Conservation (phyloP, 202 grass and related monocot genomes). For the Tripidium arundinaceum region DNA sequence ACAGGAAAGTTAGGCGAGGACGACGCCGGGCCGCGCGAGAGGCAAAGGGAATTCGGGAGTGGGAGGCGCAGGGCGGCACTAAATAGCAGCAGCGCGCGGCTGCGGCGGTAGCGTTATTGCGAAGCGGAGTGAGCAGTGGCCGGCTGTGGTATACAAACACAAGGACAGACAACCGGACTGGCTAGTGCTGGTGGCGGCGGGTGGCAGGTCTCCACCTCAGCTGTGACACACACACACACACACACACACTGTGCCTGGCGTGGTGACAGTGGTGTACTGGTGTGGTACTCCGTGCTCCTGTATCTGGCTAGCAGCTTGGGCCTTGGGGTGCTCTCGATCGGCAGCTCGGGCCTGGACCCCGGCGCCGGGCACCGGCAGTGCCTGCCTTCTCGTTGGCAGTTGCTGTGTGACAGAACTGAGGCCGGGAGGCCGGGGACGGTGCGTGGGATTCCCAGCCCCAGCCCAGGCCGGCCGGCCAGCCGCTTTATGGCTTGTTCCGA, state of each 20-base stretch:
- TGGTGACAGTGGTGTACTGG: too few relatives aligned
- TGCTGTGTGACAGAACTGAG: not conserved
- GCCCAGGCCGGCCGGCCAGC: not conserved
- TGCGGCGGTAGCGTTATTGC: conserved; percentile 28
- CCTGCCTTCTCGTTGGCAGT: not conserved
- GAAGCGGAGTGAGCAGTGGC: conserved; percentile 5
- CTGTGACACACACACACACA: not conserved
- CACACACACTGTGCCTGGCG: too few relatives aligned
- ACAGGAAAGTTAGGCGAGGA: too few relatives aligned
- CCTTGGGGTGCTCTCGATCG: not conserved
- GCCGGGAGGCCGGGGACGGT: not conserved
- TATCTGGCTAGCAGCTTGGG: not conserved
- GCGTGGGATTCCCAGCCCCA: not conserved
- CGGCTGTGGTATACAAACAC: not conserved
- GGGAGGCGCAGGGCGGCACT: not conserved
- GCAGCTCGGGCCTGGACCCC: not conserved
- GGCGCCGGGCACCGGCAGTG: not conserved
- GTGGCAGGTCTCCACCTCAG: not conserved
- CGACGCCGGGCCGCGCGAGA: too few relatives aligned
- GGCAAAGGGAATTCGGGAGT: not conserved
- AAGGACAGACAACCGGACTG: not conserved
- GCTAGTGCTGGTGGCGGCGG: not conserved
- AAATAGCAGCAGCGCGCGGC: conserved; percentile 13
- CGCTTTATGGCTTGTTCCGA: conserved; percentile 16
- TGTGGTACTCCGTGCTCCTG: not conserved